Percentiles rank a stretch among this genome's conserved stretches.
phyloP scores from a whole-genome alignment of 2,329 filamentous ascomycete species.

The Cordyceps pruinosa region DNA sequence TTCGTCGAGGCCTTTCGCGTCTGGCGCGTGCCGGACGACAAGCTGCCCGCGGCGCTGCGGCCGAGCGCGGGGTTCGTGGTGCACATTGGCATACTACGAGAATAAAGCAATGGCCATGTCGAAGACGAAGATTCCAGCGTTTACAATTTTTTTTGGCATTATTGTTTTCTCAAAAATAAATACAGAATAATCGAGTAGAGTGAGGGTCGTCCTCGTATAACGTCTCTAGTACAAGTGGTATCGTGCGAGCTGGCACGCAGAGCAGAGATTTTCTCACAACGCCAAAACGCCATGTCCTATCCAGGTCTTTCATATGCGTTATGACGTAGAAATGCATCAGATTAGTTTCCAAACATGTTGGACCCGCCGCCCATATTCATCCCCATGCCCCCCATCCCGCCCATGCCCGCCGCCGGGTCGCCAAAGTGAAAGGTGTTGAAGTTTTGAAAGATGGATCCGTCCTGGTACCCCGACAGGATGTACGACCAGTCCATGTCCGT shows the following conservation, averaged over 20 bases:
- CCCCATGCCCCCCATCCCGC: conserved; percentile 20
- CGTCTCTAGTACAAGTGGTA: not conserved
- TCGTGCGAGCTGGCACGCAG: not conserved
- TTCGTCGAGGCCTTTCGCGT: conserved; percentile 62
- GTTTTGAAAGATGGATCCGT: conserved; percentile 24
- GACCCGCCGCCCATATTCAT: conserved; percentile 15
- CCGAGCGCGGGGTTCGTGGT: conserved; percentile 71
- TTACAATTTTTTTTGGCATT: not conserved
- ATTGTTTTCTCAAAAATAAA: not conserved
- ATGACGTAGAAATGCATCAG: not conserved
- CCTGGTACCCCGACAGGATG: conserved; percentile 37
- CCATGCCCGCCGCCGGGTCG: conserved; percentile 16
- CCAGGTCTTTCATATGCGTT: not conserved
- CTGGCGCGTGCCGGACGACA: conserved; percentile 66
- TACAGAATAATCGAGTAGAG: not conserved
- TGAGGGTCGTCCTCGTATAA: conserved; percentile 3
- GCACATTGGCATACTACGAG: conserved; percentile 63
- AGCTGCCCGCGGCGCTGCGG: conserved; percentile 52
- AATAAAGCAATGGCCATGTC: conserved; percentile 12
- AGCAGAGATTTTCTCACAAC: not conserved
- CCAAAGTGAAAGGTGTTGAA: conserved; percentile 22
- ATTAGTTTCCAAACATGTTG: conserved; percentile 23
- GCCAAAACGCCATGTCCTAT: conserved; percentile 12
- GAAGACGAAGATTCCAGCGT: too few species aligned
- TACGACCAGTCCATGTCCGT: conserved; percentile 44